Base-by-base conservation (phyloP, 345 rosid species). In the Gossypium arboreum region DNA sequence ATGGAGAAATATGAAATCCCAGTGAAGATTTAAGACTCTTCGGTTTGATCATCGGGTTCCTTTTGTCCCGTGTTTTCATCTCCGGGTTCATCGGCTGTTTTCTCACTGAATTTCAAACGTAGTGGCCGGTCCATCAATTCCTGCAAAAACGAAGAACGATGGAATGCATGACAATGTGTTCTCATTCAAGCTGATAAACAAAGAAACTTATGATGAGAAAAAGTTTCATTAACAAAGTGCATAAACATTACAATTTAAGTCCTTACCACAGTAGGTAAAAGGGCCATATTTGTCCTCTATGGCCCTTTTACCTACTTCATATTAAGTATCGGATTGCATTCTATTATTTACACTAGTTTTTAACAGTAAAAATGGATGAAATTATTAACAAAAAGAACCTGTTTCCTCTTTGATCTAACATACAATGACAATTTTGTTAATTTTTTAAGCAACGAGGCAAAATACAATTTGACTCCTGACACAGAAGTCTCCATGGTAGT, bases 81-180 rank as follows among this genome's bases (percentile, higher is more conserved):
- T 76, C 59, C 83, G 62, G 93, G 79, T 83, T 84, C 91, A 29
- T 77, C 80, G 7, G 75, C 81, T 41, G 34, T 84, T 69, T 61
- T 83, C 43, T 88, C 82, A 45, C 91, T 90, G 76, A 91, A 79
- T 78, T 92, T 94, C 34, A 94, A 84, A 61, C 78, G 82, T 76
- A 94, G 15, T 48, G 97, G 88, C 22, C 97, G 88, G 20, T 90
- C 97, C 97, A 92, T 88, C 78, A 94, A 80, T 75, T 92, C 94
- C 97, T 92, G 65, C 73, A 68, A 20, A 34, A 79, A 72, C 41
- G 16, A 75, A 64, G 18, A 80, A 74, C 20, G 9, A 79, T 68
- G 73, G 3, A 39, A 71, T 61, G 29, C 11, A 24, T 24, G 39
- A 59, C 63, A 12, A 59, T 4, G 12, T 24, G 51, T 47, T n/a